These are phyloP conservation scores for Funneliformis mosseae DNA, from an alignment of 192 early-diverging fungal species.

Conservation along the genomic window DNA sequence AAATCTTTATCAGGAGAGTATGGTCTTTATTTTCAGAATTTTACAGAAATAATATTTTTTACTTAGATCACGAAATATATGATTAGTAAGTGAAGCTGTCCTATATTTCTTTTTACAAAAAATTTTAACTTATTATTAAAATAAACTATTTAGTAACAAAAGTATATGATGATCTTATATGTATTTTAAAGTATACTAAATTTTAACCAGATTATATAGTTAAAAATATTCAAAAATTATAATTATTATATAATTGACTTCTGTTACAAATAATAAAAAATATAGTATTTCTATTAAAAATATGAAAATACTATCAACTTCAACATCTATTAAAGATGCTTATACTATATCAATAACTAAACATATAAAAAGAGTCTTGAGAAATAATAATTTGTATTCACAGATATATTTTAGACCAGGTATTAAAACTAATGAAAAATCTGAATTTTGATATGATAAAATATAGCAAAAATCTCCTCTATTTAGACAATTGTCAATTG, in stretches of 20 bases:
- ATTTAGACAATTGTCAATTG: too few relatives aligned
- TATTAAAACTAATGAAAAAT: too few relatives aligned
- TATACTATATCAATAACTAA: too few relatives aligned
- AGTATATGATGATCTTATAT: constrained; percentile 2
- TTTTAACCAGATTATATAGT: neutral
- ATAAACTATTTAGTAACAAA: neutral
- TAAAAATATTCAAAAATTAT: neutral
- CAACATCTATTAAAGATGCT: too few relatives aligned
- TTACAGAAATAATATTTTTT: neutral
- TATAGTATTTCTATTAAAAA: neutral
- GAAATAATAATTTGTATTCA: too few relatives aligned
- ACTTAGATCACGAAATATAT: constrained; percentile 3
- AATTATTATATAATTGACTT: neutral
- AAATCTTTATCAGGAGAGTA: neutral
- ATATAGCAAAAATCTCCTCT: too few relatives aligned
- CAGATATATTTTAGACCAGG: too few relatives aligned
- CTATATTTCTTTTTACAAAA: neutral
- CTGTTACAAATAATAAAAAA: neutral
- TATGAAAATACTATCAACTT: neutral
- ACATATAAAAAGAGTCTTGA: too few relatives aligned
- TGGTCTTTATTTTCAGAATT: neutral
- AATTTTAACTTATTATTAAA: neutral
- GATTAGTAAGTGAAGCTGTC: constrained; percentile 12
- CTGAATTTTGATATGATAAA: too few relatives aligned
- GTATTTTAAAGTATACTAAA: neutral